phyloP scores from a whole-genome alignment of 2,329 filamentous ascomycete species.

The Cyanodermella asteris region DNA sequence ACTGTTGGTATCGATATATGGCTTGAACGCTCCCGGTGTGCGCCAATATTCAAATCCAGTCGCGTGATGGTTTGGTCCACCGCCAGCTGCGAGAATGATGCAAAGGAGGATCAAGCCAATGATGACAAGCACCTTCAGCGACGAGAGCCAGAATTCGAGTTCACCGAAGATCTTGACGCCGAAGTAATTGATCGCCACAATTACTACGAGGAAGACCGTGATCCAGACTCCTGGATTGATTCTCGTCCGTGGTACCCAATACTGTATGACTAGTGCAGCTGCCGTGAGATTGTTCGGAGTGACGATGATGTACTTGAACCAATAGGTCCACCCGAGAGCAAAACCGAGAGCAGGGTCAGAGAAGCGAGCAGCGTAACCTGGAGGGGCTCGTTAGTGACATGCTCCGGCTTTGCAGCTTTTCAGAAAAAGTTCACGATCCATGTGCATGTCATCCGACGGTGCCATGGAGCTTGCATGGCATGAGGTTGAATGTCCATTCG shows the following conservation, averaged over 20 bases:
- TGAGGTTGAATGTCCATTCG: neutral
- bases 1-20: too few relatives aligned
- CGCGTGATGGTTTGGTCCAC: slow-evolving; percentile 38
- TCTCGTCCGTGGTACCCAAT: slow-evolving; percentile 43
- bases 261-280: slow-evolving; percentile 55
- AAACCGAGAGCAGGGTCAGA: slow-evolving; percentile 65
- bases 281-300: slow-evolving; percentile 73
- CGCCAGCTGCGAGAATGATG: slow-evolving; percentile 41
- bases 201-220: slow-evolving; percentile 41
- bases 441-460: too few relatives aligned
- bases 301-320: slow-evolving; percentile 43
- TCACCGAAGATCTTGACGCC: slow-evolving; percentile 49
- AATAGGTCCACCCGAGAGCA: slow-evolving; percentile 47
- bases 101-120: slow-evolving; percentile 43
- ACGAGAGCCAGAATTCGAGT: slow-evolving; percentile 38
- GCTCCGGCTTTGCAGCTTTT: too few relatives aligned
- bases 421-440: too few relatives aligned
- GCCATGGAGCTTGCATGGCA: slow-evolving; percentile 22
- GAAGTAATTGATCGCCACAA: slow-evolving; percentile 46
- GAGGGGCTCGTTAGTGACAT: too few relatives aligned
- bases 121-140: slow-evolving; percentile 48
- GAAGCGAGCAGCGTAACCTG: slow-evolving; percentile 51
- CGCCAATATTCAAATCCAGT: slow-evolving; percentile 47
- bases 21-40: slow-evolving; percentile 35
- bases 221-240: slow-evolving; percentile 68